phyloP scores from a whole-genome alignment of 2,329 filamentous ascomycete species.

The Alternaria dauci region DNA sequence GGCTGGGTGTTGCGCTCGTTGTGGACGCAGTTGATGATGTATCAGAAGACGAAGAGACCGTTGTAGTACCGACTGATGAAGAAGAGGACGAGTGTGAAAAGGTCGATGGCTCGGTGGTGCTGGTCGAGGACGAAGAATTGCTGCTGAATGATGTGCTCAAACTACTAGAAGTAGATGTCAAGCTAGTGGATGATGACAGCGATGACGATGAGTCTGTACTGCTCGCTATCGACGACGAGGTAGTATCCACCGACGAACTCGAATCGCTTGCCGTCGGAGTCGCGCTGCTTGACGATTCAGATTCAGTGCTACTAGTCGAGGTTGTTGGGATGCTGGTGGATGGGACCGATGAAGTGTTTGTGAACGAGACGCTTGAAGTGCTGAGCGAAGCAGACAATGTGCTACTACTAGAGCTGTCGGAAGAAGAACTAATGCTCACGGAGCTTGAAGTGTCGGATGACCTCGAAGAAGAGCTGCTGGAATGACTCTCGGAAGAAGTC shows the following conservation, averaged over 20 bases:
- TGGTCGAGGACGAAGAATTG: slow-evolving; percentile 1
- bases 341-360: background rate
- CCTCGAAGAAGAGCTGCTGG: background rate
- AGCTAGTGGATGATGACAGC: background rate
- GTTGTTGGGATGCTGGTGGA: slow-evolving; percentile 5
- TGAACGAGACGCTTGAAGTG: background rate
- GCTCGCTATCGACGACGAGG: background rate
- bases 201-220: background rate
- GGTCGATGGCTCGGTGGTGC: background rate
- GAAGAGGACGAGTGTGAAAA: background rate
- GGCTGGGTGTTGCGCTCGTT: slow-evolving; percentile 8
- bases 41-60: slow-evolving; percentile 5
- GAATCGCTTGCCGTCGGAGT: background rate
- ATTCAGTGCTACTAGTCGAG: background rate
- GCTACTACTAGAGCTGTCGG: slow-evolving; percentile 2
- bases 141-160: slow-evolving; percentile 3
- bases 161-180: background rate
- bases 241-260: slow-evolving; percentile 5
- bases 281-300: background rate
- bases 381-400: background rate
- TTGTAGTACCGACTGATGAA: slow-evolving; percentile 1
- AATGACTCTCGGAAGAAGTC: background rate
- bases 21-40: slow-evolving; percentile 5
- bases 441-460: background rate
- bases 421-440: background rate